These are phyloP conservation scores for Neophaeococcomyces aloes DNA, from an alignment of 2,329 filamentous ascomycete species.

Conservation along the genomic window DNA sequence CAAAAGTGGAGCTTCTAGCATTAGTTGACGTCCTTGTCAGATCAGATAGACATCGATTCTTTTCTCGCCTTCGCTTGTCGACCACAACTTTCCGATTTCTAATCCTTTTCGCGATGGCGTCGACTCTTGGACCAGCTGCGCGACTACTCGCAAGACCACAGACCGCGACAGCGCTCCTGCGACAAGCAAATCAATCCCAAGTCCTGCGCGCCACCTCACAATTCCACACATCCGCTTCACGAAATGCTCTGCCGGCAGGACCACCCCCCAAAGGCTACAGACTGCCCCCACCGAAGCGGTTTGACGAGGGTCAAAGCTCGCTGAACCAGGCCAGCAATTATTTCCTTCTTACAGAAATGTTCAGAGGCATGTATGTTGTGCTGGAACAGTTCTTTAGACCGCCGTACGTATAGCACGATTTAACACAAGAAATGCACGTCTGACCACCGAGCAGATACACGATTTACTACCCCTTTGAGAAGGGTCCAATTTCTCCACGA, in stretches of 20 bases:
- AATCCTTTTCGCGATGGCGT: conserved; percentile 31
- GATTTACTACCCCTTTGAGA: conserved; percentile 98
- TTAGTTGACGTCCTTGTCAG: conserved; percentile 29
- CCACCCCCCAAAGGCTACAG: conserved; percentile 74
- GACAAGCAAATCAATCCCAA: conserved; percentile 19
- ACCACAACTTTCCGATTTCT: conserved; percentile 9
- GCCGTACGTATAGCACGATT: conserved; percentile 58
- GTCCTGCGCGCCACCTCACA: conserved; percentile 41
- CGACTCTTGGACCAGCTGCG: conserved; percentile 32
- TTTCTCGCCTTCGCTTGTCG: conserved; percentile 15
- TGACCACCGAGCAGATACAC: conserved; percentile 59
- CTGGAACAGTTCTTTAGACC: conserved; percentile 97
- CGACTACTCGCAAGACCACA: conserved; percentile 35
- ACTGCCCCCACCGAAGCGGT: conserved; percentile 59
- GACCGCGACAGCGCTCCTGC: conserved; percentile 23
- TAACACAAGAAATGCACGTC: conserved; percentile 8
- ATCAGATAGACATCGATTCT: conserved; percentile 16
- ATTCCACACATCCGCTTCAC: conserved; percentile 55
- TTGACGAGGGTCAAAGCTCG: conserved; percentile 71
- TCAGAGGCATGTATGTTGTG: conserved; percentile 94
- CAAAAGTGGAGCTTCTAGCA: conserved; percentile 16
- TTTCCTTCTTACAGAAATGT: conserved; percentile 92
- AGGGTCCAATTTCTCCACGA: conserved; percentile 92
- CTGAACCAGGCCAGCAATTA: conserved; percentile 82
- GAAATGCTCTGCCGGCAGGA: conserved; percentile 57